These are phyloP conservation scores for Populus tomentosa DNA, from an alignment of 441 rosid genomes.

Conservation along the genomic window DNA sequence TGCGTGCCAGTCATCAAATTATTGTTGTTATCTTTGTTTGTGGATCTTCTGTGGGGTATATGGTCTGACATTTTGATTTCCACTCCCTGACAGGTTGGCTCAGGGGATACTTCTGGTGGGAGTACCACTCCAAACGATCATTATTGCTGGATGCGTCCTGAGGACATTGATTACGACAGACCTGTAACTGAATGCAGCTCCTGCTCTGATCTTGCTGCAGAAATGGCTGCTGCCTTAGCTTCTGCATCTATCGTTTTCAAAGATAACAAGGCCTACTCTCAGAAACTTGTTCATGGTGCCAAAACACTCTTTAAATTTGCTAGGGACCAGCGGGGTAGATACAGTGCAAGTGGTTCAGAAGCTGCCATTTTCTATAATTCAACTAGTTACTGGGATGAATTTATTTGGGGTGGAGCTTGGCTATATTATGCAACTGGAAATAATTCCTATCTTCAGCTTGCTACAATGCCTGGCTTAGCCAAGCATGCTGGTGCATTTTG, in stretches of 20 bases:
- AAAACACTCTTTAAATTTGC: constrained; percentile 55
- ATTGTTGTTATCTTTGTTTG: not conserved
- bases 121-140: constrained; percentile 65
- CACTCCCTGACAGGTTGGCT: constrained; percentile 50
- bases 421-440: constrained; percentile 90
- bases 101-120: constrained; percentile 68
- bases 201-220: constrained; percentile 85
- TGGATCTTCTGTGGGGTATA: not conserved
- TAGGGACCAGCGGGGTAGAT: constrained; percentile 62
- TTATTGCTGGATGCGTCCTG: constrained; percentile 97
- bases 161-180: constrained; percentile 74
- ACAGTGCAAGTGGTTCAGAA: constrained; percentile 53
- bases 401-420: constrained; percentile 93
- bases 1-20: not conserved
- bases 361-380: constrained; percentile 72
- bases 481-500: constrained; percentile 69
- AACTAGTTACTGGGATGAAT: constrained; percentile 72
- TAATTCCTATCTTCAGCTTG: constrained; percentile 52
- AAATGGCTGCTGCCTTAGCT: constrained; percentile 96
- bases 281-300: constrained; percentile 82
- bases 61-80: not conserved
- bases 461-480: constrained; percentile 52
- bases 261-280: constrained; percentile 69
- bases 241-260: constrained; percentile 93
- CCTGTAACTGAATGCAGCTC: constrained; percentile 37